Percentiles rank a stretch among this genome's conserved stretches.
These are phyloP conservation scores for Eucalyptus guilfoylei DNA, from an alignment of 345 rosid genomes.

Conservation along the genomic window DNA sequence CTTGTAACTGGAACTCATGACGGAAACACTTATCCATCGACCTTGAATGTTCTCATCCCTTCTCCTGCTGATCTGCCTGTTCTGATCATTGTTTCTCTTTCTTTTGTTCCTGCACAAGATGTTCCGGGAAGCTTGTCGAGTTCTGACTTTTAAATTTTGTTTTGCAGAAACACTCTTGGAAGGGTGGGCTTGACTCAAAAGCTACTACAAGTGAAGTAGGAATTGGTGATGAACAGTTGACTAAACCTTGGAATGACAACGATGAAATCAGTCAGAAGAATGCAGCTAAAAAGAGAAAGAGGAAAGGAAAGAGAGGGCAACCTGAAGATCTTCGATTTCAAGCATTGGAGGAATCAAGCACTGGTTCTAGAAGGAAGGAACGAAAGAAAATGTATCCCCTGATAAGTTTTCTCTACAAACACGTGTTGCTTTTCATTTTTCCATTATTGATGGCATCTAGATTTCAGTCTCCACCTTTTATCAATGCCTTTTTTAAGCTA, in stretches of 20 bases:
- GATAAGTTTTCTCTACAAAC: neutral
- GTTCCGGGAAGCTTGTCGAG: neutral
- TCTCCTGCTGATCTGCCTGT: neutral
- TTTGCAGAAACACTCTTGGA: slow-evolving; percentile 1
- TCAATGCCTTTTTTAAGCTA: neutral
- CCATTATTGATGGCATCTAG: neutral
- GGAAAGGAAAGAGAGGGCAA: slow-evolving; percentile 61
- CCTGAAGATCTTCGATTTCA: slow-evolving; percentile 61
- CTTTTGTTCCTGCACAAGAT: neutral
- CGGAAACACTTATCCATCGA: neutral
- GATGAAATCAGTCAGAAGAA: neutral
- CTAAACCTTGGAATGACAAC: neutral
- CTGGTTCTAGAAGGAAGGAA: slow-evolving; percentile 38
- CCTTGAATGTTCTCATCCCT: neutral
- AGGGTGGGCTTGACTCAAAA: neutral
- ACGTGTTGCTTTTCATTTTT: neutral
- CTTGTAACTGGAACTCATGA: neutral
- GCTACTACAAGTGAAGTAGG: slow-evolving; percentile 1
- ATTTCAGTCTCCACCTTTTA: neutral
- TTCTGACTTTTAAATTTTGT: neutral
- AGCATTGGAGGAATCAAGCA: slow-evolving; percentile 13
- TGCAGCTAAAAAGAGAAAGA: slow-evolving; percentile 35
- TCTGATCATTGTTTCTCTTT: neutral
- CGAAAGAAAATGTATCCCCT: slow-evolving; percentile 1
- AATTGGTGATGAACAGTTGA: neutral